Evolutionary conservation across 1,284 basidiomycete genomes (phyloP), one percentile per base, ranked within the genome.

Genomic region (Phlebopus sp.): DNA sequence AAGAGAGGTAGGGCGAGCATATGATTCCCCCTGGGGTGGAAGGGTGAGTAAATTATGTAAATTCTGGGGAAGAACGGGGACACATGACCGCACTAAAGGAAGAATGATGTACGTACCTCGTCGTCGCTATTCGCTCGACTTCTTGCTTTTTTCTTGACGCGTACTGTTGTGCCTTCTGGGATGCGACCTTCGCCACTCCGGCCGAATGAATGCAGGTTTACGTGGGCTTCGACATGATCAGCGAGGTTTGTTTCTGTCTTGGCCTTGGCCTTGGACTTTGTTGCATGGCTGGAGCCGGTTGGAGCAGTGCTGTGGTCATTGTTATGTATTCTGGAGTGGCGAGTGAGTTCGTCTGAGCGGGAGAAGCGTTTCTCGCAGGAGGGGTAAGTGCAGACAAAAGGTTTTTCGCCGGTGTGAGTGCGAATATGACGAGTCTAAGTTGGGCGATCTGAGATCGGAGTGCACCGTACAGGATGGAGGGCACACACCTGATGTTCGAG

Each of bases 311-410:
- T 69, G 50, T 69, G 69, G 60, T 83, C 75, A 56, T 79, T 83
- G 56, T 71, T 85, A 69, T 99, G 96, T 59, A 98, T 99, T 47
- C 96, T 83, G 0, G 92, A 88, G 63, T 99, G 96, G 49, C 96
- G 82, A 18, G 96, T 99, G 57, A 99, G 82, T 70, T 99, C 96
- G 73, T 99, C 96, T 15, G 92, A 95, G 54, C 96, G 86, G 27
- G 92, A 96, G 71, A 99, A 99, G 23, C 94, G 89, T 70, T 98
- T 99, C 70, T 97, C 95, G 78, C 96, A 99, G n/a, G 86, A 84
- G 1, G 92, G 86, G 68, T 90, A 92, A 1, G 84, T 89, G 78
- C 96, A 99, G 29, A 84, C 81, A 64, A 97, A 97, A 1, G 96
- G 96, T 64, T 97, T 97, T 69, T 98, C 96, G 58, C 96, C 96